phyloP scores from a whole-genome alignment of 345 rosid species.

The Eucalyptus viminalis region DNA sequence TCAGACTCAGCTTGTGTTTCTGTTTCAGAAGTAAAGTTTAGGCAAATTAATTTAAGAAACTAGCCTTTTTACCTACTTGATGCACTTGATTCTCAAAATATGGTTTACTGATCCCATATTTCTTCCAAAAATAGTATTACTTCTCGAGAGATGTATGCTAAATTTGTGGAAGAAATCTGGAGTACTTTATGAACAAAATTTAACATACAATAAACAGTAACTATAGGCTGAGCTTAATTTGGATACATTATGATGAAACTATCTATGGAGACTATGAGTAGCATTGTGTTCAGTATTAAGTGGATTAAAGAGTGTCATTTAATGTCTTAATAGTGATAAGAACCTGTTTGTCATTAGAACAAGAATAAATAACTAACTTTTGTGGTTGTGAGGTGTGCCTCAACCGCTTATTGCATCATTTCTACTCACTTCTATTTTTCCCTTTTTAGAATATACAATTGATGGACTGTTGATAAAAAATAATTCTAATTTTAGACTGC shows the following conservation, averaged over 20 bases:
- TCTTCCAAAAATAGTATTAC: neutral
- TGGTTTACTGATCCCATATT: neutral
- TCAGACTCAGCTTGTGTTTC: neutral
- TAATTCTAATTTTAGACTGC: neutral
- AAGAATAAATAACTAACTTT: neutral
- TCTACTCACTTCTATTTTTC: neutral
- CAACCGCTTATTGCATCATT: neutral
- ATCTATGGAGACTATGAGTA: neutral
- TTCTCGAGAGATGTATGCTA: neutral
- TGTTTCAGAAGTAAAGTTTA: neutral
- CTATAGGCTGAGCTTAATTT: neutral
- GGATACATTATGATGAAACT: neutral
- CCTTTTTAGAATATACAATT: neutral
- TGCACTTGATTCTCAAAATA: neutral
- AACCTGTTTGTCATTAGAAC: neutral
- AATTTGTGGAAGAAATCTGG: neutral
- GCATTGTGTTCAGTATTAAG: neutral
- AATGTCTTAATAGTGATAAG: neutral
- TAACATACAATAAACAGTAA: neutral
- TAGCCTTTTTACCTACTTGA: neutral
- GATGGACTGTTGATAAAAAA: neutral
- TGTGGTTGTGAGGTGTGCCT: neutral
- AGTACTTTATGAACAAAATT: neutral
- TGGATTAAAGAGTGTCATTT: neutral
- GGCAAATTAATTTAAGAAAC: neutral